Evolutionary conservation across 2,329 filamentous ascomycete genomes (phyloP).

Genomic region (Cladophialophora exuberans): DNA sequence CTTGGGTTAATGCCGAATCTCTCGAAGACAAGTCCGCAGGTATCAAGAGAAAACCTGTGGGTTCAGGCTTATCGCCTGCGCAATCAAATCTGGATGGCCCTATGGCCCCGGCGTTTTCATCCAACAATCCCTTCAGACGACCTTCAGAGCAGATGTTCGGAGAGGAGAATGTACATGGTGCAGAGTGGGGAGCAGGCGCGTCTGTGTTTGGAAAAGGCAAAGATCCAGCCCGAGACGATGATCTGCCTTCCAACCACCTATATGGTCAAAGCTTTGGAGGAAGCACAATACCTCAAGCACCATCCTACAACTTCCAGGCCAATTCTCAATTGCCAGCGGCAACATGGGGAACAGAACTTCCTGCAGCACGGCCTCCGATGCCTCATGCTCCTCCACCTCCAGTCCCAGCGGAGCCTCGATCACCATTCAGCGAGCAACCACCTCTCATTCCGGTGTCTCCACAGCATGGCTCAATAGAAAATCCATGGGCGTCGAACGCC

Average conservation of each 20-base stretch:
- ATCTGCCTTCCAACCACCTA: conserved; percentile 4
- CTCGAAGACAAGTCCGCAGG: conserved; percentile 20
- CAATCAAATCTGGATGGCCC: background rate
- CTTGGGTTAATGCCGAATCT: conserved; percentile 23
- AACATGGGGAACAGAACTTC: conserved; percentile 8
- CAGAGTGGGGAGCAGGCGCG: conserved; percentile 14
- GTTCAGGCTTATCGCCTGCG: conserved; percentile 8
- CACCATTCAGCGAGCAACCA: conserved; percentile 26
- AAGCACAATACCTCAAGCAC: background rate
- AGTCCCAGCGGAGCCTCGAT: conserved; percentile 20
- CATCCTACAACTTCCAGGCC: conserved; percentile 10
- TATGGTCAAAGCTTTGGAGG: conserved; percentile 10
- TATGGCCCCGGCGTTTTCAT: conserved; percentile 19
- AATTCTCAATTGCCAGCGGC: conserved; percentile 6
- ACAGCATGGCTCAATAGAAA: conserved; percentile 18
- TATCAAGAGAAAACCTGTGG: conserved; percentile 31
- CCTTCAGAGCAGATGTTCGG: conserved; percentile 12
- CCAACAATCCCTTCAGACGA: conserved; percentile 35
- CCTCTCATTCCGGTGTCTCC: conserved; percentile 24
- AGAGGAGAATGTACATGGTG: background rate
- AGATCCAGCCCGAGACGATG: conserved; percentile 14
- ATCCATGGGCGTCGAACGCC: conserved; percentile 29
- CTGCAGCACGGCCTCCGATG: conserved; percentile 19
- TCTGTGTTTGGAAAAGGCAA: conserved; percentile 20
- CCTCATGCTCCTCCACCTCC: conserved; percentile 27